A percentile compares a stretch with the other conserved stretches of the same genome.
These are phyloP conservation scores for Amylocarpus encephaloides DNA, from an alignment of 2,329 filamentous ascomycete genomes.

Conservation along the genomic window DNA sequence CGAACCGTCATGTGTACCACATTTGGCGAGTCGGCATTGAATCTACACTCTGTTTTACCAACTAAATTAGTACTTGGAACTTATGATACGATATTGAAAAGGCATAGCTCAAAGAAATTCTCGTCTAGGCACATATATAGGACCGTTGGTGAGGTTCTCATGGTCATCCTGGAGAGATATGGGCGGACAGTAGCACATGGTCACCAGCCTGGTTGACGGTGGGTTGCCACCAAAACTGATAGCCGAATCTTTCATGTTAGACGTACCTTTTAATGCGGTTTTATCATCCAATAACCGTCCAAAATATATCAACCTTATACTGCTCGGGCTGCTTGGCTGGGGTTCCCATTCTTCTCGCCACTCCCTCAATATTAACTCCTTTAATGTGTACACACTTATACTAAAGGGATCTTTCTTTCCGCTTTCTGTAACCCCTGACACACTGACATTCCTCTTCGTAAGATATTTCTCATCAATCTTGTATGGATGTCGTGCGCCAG, in stretches of 20 bases:
- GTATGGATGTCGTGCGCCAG: slow-evolving; percentile 79
- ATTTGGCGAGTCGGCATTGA: slow-evolving; percentile 67
- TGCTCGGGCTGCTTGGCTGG: slow-evolving; percentile 77
- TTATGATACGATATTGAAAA: not conserved
- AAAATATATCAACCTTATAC: slow-evolving; percentile 86
- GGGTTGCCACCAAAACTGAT: not conserved
- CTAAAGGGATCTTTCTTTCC: slow-evolving; percentile 71
- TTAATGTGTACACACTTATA: slow-evolving; percentile 89
- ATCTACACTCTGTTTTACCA: slow-evolving; percentile 61
- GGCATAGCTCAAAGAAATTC: not conserved
- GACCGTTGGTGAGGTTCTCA: too few relatives aligned
- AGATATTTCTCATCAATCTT: slow-evolving; percentile 85
- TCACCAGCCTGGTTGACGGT: not conserved
- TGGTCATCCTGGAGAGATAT: not conserved
- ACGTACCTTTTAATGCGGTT: slow-evolving; percentile 71
- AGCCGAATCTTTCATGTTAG: not conserved
- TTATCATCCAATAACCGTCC: slow-evolving; percentile 89
- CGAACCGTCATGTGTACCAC: slow-evolving; percentile 94
- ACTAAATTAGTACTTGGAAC: not conserved
- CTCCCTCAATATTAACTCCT: slow-evolving; percentile 87
- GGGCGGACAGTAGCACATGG: not conserved
- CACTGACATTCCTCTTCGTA: slow-evolving; percentile 68
- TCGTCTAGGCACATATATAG: too few relatives aligned
- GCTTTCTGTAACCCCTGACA: slow-evolving; percentile 56
- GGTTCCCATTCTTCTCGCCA: slow-evolving; percentile 91